Percentiles rank a stretch among this genome's conserved stretches.
These are phyloP conservation scores for Yamadazyma sp. DNA, from an alignment of 805 yeast genomes.

Conservation along the genomic window DNA sequence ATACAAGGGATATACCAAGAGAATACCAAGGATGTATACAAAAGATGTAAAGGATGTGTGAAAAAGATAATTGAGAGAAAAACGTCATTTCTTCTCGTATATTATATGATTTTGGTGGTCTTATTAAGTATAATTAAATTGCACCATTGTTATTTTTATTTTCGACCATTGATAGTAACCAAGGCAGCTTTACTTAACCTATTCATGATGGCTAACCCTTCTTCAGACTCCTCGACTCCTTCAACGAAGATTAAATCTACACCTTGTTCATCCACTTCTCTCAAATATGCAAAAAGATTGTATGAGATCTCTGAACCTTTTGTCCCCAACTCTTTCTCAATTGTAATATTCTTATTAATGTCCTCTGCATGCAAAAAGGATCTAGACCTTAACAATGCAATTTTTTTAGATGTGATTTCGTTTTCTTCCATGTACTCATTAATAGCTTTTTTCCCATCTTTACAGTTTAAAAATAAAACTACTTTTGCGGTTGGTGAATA, in stretches of 20 bases:
- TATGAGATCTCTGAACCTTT: conserved; percentile 64
- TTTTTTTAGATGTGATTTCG: conserved; percentile 20
- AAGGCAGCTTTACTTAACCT: conserved; percentile 81
- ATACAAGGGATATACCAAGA: no score
- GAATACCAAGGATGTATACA: no score
- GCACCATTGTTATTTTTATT: no score
- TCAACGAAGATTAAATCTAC: conserved; percentile 80
- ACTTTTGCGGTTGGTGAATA: conserved; percentile 91
- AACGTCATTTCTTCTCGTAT: no score
- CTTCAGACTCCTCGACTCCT: conserved; percentile 69
- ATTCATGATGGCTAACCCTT: conserved; percentile 95
- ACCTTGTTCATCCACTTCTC: conserved; percentile 69
- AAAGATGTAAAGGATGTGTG: no score
- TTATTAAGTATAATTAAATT: no score
- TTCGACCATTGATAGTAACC: conserved; percentile 29
- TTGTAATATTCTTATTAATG: conserved; percentile 12
- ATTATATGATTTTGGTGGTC: no score
- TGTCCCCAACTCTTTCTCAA: conserved; percentile 41
- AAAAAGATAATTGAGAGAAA: no score
- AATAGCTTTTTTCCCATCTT: conserved; percentile 39
- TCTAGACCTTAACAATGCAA: conserved; percentile 52
- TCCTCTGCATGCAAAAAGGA: conserved; percentile 26
- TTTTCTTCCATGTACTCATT: conserved; percentile 19
- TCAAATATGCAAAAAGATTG: conserved; percentile 65
- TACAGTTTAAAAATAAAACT: conserved; percentile 54